phyloP scores from a whole-genome alignment of 108 stramenopile species.

The Cyclotella baltica region DNA sequence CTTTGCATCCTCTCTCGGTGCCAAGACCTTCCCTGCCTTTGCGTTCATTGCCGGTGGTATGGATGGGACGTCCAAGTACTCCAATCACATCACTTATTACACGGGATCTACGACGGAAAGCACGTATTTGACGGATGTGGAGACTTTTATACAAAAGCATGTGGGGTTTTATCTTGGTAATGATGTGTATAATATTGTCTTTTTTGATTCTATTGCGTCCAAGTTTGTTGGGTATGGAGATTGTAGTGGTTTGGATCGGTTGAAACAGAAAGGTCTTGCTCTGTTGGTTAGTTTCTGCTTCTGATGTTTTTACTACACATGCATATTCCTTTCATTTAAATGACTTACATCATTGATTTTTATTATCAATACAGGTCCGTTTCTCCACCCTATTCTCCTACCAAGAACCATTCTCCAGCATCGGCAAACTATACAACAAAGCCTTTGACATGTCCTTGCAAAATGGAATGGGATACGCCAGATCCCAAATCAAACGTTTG shows the following conservation, averaged over 20 bases:
- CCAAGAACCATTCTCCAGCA: slow-evolving; percentile 41
- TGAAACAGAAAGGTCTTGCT: slow-evolving; percentile 40
- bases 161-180: slow-evolving; percentile 41
- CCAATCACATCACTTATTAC: slow-evolving; percentile 32
- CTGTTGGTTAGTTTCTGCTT: slow-evolving; percentile 39
- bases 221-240: slow-evolving; percentile 45
- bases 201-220: slow-evolving; percentile 51
- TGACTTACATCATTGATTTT: no score
- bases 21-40: slow-evolving; percentile 34
- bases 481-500: slow-evolving; percentile 22
- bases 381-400: slow-evolving; percentile 44
- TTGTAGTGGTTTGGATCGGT: slow-evolving; percentile 36
- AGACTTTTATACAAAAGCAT: slow-evolving; percentile 40
- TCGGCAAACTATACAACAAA: slow-evolving; percentile 51
- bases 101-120: slow-evolving; percentile 5
- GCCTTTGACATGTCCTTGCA: slow-evolving; percentile 50
- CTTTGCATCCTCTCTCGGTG: slow-evolving; percentile 41
- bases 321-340: no score
- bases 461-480: slow-evolving; percentile 38
- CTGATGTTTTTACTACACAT: no score
- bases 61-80: slow-evolving; percentile 41
- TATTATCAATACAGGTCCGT: no score
- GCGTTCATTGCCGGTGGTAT: slow-evolving; percentile 44
- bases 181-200: slow-evolving; percentile 54
- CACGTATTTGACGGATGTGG: slow-evolving; percentile 20